phyloP scores from a whole-genome alignment of 2,329 filamentous ascomycete species.

The Penicillium rolfsii region DNA sequence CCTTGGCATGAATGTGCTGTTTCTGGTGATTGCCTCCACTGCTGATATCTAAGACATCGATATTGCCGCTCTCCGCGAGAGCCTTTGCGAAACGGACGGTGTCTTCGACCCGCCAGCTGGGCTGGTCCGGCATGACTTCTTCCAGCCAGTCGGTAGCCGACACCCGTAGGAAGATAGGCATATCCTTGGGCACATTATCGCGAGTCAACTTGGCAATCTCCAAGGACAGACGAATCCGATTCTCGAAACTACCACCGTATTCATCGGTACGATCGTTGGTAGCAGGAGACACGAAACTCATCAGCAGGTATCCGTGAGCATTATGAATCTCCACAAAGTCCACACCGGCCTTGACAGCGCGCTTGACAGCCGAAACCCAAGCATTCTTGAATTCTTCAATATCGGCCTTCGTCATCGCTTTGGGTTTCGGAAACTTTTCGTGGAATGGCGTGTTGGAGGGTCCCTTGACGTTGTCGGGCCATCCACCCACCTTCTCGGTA shows the following conservation, averaged over 20 bases:
- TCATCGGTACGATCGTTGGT: conserved; percentile 68
- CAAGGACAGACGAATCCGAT: conserved; percentile 68
- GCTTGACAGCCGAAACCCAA: conserved; percentile 62
- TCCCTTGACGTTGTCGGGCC: conserved; percentile 58
- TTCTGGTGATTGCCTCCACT: conserved; percentile 69
- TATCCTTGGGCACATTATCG: conserved; percentile 63
- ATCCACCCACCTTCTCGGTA: conserved; percentile 56
- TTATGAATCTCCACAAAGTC: conserved; percentile 81
- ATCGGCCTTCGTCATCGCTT: conserved; percentile 68
- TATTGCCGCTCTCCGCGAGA: conserved; percentile 67
- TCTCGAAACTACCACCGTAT: conserved; percentile 60
- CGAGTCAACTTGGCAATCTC: conserved; percentile 69
- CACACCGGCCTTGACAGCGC: conserved; percentile 70
- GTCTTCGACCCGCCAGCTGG: conserved; percentile 70
- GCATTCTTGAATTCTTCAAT: conserved; percentile 67
- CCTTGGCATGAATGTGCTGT: conserved; percentile 52
- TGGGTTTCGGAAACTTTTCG: conserved; percentile 63
- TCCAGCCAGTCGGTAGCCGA: conserved; percentile 79
- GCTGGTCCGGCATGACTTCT: conserved; percentile 55
- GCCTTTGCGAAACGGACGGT: conserved; percentile 65
- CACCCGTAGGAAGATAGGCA: conserved; percentile 74
- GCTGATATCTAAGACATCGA: conserved; percentile 83
- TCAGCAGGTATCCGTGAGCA: conserved; percentile 78
- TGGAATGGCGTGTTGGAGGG: conserved; percentile 66
- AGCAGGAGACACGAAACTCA: conserved; percentile 69